Evolutionary conservation across 2,329 filamentous ascomycete genomes (phyloP).

Genomic region (Dendryphion nanum): DNA sequence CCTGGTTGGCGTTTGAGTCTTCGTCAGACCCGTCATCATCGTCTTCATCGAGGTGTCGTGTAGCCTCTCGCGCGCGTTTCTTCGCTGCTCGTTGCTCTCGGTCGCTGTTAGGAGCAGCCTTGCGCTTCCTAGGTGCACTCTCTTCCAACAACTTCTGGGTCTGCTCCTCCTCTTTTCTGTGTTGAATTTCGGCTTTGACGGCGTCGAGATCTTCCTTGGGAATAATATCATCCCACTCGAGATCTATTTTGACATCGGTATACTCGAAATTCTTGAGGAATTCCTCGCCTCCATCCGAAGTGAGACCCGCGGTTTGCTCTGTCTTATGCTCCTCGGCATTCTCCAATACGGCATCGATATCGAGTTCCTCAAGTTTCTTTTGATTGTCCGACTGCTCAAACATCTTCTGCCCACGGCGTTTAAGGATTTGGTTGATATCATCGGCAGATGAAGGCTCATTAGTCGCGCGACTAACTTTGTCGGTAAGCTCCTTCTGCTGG

Average conservation of each 20-base stretch:
- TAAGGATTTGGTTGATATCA: constrained; percentile 93
- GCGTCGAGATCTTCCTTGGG: constrained; percentile 87
- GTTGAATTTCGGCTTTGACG: constrained; percentile 86
- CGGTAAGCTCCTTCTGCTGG: constrained; percentile 71
- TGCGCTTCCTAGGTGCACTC: constrained; percentile 74
- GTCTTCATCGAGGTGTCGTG: constrained; percentile 61
- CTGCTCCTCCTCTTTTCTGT: constrained; percentile 78
- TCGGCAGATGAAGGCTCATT: constrained; percentile 87
- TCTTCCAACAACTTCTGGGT: constrained; percentile 80
- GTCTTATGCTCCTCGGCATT: constrained; percentile 98
- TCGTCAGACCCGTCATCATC: constrained; percentile 41
- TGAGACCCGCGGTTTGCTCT: constrained; percentile 89
- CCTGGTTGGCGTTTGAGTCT: constrained; percentile 52
- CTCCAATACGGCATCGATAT: constrained; percentile 94
- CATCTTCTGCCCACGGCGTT: constrained; percentile 98
- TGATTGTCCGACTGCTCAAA: constrained; percentile 98
- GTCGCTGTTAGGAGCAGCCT: constrained; percentile 61
- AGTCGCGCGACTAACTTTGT: constrained; percentile 65
- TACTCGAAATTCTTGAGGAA: constrained; percentile 89
- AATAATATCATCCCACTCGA: constrained; percentile 98
- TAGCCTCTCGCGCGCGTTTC: constrained; percentile 67
- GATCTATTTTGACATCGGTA: constrained; percentile 93
- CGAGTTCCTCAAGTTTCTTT: constrained; percentile 91
- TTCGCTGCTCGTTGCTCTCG: constrained; percentile 67
- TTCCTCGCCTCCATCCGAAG: constrained; percentile 93